Evolutionary conservation across 1,284 basidiomycete species (phyloP).

Genomic region (Laetiporus sulphureus): DNA sequence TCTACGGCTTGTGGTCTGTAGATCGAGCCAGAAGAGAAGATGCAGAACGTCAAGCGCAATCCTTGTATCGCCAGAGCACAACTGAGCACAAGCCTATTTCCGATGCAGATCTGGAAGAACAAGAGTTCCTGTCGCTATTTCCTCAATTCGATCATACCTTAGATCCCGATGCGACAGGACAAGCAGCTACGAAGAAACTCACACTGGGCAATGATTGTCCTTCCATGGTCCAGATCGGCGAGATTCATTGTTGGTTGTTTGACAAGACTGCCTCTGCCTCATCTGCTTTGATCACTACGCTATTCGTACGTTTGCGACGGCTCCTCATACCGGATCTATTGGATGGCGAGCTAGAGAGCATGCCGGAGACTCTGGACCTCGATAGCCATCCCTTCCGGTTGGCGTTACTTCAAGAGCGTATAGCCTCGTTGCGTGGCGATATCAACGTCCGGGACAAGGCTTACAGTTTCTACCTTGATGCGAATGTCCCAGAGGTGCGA

Average conservation of each 20-base stretch:
- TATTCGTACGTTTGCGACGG: slow-evolving; percentile 9
- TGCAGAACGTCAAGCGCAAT: slow-evolving; percentile 57
- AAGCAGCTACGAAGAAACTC: slow-evolving; percentile 3
- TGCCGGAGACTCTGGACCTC: slow-evolving; percentile 42
- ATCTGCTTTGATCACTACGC: neutral
- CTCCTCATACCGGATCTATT: slow-evolving; percentile 22
- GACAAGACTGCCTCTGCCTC: neutral
- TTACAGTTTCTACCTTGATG: slow-evolving; percentile 79
- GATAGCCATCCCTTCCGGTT: slow-evolving; percentile 45
- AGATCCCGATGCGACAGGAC: slow-evolving; percentile 17
- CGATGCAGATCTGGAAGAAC: slow-evolving; percentile 75
- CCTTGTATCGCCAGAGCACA: slow-evolving; percentile 74
- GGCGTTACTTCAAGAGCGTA: slow-evolving; percentile 31
- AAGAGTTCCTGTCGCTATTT: slow-evolving; percentile 79
- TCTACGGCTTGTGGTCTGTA: slow-evolving; percentile 77
- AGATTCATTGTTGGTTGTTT: slow-evolving; percentile 33
- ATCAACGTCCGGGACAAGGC: slow-evolving; percentile 15
- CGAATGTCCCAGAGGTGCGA: slow-evolving; percentile 64
- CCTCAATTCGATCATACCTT: slow-evolving; percentile 75
- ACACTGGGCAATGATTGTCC: slow-evolving; percentile 6
- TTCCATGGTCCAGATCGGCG: slow-evolving; percentile 25
- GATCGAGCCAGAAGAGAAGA: slow-evolving; percentile 71
- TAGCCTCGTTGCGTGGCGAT: slow-evolving; percentile 25
- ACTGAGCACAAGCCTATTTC: slow-evolving; percentile 52
- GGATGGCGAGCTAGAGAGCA: slow-evolving; percentile 19